phyloP scores from a whole-genome alignment of 768 basidiomycete genomes.

The Kwoniella newhampshirensis region DNA sequence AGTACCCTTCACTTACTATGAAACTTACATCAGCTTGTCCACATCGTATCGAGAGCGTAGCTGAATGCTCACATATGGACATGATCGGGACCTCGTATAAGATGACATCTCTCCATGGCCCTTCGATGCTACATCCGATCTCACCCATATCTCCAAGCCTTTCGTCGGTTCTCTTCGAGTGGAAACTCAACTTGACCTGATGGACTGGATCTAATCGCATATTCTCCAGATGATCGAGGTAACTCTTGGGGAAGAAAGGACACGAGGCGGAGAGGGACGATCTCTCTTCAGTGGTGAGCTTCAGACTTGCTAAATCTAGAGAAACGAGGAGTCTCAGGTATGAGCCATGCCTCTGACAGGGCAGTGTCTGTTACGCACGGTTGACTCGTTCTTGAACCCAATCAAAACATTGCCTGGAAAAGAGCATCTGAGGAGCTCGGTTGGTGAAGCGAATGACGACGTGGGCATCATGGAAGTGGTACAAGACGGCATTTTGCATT shows the following conservation, averaged over 20 bases:
- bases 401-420: slow-evolving; percentile 67
- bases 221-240: slow-evolving; percentile 69
- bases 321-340: too few species aligned
- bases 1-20: slow-evolving; percentile 79
- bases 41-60: neutral
- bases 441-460: slow-evolving; percentile 79
- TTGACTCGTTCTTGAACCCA: slow-evolving; percentile 61
- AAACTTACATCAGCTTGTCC: slow-evolving; percentile 1
- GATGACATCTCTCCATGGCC: slow-evolving; percentile 58
- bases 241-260: slow-evolving; percentile 69
- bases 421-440: slow-evolving; percentile 65
- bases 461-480: slow-evolving; percentile 70
- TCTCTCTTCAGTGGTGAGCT: slow-evolving; percentile 58
- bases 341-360: neutral
- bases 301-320: slow-evolving; percentile 2
- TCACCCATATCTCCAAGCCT: slow-evolving; percentile 57
- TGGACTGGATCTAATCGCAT: slow-evolving; percentile 55
- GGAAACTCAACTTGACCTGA: slow-evolving; percentile 68
- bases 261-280: slow-evolving; percentile 67
- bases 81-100: slow-evolving; percentile 96
- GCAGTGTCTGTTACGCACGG: slow-evolving; percentile 55
- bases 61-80: slow-evolving; percentile 60
- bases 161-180: slow-evolving; percentile 58
- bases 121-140: slow-evolving; percentile 63
- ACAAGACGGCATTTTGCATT: slow-evolving; percentile 89